Base-by-base conservation (phyloP, 208 protist species). In the Entamoeba dispar region DNA sequence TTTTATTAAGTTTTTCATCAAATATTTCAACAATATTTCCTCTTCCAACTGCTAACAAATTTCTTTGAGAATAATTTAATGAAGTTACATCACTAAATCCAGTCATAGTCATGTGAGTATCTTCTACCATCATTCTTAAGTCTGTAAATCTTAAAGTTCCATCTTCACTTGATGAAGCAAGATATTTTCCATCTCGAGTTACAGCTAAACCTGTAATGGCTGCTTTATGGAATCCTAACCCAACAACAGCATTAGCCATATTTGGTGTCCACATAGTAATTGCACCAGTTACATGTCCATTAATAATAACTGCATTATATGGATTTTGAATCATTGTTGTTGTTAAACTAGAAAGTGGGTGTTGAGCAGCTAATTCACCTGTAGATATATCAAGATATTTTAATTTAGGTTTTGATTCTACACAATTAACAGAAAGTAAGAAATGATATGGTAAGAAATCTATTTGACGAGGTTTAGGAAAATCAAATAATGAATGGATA, bases 381-480 rank as follows among this genome's bases (percentile, higher is more conserved):
- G 97, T 98, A 38, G 97, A 98, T 8, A 98, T 96, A 94, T 99
- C 91, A 27, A 86, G 93, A 12, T 55, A 93, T 92, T 90, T 92
- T 98, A 99, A 86, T 97, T 96, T 94, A 86, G 10, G 61, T 22
- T 98, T 96, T 1, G 93, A 77, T 27, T 95, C 93, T 0, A 91
- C 7, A 50, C 52, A 98, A 51, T 96, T 96, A 2, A 96, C 97
- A 47, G 96, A 96, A 31, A 99, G 97, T 7, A 99, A 96, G 95
- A 98, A 98, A 95, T 99, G 98, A 92, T 98, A 98, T 0, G 97
- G 97, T 49, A 99, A 95, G 94, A 98, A 99, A n/a, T 95, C 95
- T 4, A 99, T 93, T 3, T 96, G 95, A 3, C 14, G 5, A 27
- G 93, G 90, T 10, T 49, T 50, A 6, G n/a, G 57, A 19, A 92